These are phyloP conservation scores for Fraxinus greggii DNA, from an alignment of 305 asterid species.

Conservation along the genomic window DNA sequence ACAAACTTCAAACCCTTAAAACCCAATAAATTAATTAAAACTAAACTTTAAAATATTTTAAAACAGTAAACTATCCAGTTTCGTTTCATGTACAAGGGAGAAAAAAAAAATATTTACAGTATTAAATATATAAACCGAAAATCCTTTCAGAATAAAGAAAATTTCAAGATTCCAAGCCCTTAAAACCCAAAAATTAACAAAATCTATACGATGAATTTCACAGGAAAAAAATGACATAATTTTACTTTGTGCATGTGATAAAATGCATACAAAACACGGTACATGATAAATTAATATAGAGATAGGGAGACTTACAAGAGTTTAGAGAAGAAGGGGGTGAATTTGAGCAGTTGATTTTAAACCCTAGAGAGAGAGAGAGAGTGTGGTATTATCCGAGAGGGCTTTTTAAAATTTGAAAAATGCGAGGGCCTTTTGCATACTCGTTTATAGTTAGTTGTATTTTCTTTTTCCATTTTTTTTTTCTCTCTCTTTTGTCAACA, in stretches of 20 bases:
- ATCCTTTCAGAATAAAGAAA: background rate
- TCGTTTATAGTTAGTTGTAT: background rate
- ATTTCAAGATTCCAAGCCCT: background rate
- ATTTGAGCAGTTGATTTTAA: constrained; percentile 28
- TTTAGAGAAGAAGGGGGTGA: constrained; percentile 6
- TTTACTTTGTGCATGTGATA: background rate
- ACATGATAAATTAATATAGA: background rate
- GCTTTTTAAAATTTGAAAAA: constrained; percentile 36
- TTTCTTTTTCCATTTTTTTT: background rate
- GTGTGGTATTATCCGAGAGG: constrained; percentile 26
- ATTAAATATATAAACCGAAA: background rate
- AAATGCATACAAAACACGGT: background rate
- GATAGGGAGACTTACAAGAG: constrained; percentile 31
- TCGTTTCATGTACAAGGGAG: background rate
- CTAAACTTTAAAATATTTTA: background rate
- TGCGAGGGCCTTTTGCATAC: constrained; percentile 22
- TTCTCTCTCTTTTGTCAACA: background rate
- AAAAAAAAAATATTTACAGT: background rate
- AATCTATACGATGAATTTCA: constrained; percentile 6
- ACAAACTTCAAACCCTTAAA: background rate
- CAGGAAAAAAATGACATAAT: background rate
- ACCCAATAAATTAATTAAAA: background rate
- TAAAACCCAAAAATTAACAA: background rate
- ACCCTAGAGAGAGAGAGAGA: constrained; percentile 36
- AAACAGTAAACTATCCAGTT: background rate